Conservation (phyloP, 2,329 filamentous ascomycete species). For the Clonostachys sp. region DNA sequence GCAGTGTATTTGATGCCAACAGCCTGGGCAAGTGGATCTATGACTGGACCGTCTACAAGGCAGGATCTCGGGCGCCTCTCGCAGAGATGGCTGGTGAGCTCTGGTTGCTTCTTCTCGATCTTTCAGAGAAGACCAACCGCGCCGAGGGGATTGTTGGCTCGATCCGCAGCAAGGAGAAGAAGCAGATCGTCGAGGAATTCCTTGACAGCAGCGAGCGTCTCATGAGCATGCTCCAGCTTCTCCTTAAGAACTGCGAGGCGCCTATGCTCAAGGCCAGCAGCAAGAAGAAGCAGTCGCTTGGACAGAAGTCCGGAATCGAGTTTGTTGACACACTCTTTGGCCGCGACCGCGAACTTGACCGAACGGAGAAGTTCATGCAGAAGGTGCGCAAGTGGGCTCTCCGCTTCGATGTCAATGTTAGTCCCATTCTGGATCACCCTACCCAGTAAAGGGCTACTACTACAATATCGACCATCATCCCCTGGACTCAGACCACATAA, state of each 20-base stretch:
- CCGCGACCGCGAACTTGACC: constrained; percentile 80
- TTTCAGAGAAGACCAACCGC: constrained; percentile 90
- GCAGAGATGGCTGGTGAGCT: constrained; percentile 90
- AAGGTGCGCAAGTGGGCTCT: constrained; percentile 84
- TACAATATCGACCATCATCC: neutral
- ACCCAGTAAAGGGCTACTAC: constrained; percentile 34
- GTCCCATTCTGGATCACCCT: constrained; percentile 71
- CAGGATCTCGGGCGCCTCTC: constrained; percentile 77
- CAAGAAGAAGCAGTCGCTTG: constrained; percentile 64
- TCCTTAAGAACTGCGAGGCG: constrained; percentile 87
- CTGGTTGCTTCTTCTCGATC: constrained; percentile 90
- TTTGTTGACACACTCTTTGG: constrained; percentile 97
- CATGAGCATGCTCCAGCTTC: constrained; percentile 76
- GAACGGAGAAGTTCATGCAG: constrained; percentile 91
- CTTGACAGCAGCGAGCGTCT: constrained; percentile 56
- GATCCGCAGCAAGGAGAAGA: constrained; percentile 69
- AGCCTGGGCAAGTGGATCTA: constrained; percentile 99
- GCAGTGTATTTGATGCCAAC: constrained; percentile 96
- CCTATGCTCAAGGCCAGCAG: constrained; percentile 93
- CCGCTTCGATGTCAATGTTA: constrained; percentile 93
- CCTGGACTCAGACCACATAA: neutral
- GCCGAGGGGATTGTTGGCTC: constrained; percentile 72
- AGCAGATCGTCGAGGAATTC: constrained; percentile 75
- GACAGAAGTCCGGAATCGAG: constrained; percentile 87
- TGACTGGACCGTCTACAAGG: constrained; percentile 95